These are phyloP conservation scores for Magnusiomyces suaveolens DNA, from an alignment of 1,139 yeast genomes.

Conservation along the genomic window DNA sequence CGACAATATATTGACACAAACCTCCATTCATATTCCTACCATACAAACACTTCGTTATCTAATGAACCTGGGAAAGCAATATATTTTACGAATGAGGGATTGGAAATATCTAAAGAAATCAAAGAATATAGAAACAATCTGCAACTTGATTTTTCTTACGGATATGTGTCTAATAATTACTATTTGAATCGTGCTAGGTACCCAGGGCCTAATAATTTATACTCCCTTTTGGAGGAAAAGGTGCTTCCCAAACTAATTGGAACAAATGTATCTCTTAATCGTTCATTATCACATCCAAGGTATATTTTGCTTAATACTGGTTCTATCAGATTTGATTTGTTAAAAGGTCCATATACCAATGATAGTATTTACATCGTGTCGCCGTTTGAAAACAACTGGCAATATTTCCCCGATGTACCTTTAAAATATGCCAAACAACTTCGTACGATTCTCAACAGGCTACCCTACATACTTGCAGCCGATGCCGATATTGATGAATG, in stretches of 20 bases:
- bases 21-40: conserved; percentile 55
- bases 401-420: conserved; percentile 44
- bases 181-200: conserved; percentile 63
- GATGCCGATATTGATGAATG: background rate
- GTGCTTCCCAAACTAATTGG: conserved; percentile 52
- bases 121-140: conserved; percentile 40
- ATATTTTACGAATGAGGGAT: conserved; percentile 46
- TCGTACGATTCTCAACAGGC: conserved; percentile 42
- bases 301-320: conserved; percentile 76
- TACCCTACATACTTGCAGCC: conserved; percentile 36
- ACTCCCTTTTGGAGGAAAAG: conserved; percentile 46
- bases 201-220: conserved; percentile 50
- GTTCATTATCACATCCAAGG: conserved; percentile 36
- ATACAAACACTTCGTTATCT: conserved; percentile 34
- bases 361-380: conserved; percentile 78
- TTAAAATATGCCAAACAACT: conserved; percentile 41
- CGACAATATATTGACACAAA: conserved; percentile 80
- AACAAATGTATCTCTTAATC: conserved; percentile 12
- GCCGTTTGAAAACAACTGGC: conserved; percentile 81
- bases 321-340: conserved; percentile 77
- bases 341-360: conserved; percentile 72
- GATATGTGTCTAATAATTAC: conserved; percentile 57
- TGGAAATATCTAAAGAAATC: conserved; percentile 40
- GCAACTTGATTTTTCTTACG: conserved; percentile 48
- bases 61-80: conserved; percentile 12